These are phyloP conservation scores for Colletotrichum plurivorum DNA, from an alignment of 2,329 filamentous ascomycete genomes.

Conservation along the genomic window DNA sequence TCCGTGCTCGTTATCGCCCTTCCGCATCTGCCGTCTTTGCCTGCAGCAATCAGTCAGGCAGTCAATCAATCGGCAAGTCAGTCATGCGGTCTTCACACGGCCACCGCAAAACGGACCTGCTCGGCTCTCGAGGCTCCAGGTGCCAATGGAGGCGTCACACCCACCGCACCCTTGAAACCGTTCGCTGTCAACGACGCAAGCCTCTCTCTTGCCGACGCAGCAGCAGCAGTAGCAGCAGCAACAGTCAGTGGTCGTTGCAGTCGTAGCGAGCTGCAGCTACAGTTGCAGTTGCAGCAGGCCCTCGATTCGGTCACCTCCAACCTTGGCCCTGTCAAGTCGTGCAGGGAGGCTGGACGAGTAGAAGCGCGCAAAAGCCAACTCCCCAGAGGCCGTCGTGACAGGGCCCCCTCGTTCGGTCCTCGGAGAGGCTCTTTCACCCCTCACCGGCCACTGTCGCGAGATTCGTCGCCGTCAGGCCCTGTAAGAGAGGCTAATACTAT, in stretches of 20 bases:
- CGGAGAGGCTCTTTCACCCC: constrained; percentile 10
- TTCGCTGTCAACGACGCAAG: not conserved
- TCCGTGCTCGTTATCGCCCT: not conserved
- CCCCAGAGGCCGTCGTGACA: constrained; percentile 16
- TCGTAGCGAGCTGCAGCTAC: constrained; percentile 20
- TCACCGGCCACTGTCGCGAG: not conserved
- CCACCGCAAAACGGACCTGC: constrained; percentile 15
- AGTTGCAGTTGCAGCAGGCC: not conserved
- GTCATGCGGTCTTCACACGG: constrained; percentile 3
- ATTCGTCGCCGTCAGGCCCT: too few species aligned
- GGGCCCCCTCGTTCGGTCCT: constrained; percentile 9
- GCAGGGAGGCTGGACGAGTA: constrained; percentile 40
- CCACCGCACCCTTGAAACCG: constrained; percentile 27
- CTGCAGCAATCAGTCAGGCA: not conserved
- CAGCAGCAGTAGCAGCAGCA: constrained; percentile 15
- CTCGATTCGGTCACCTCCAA: not conserved
- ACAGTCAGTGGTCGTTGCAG: too few species aligned
- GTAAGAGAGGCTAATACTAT: too few species aligned
- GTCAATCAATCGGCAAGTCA: not conserved
- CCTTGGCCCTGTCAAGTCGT: constrained; percentile 27
- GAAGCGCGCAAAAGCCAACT: constrained; percentile 34
- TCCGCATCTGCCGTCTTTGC: not conserved
- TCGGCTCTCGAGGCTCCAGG: not conserved
- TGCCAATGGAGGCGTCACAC: constrained; percentile 31
- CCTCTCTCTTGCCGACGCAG: constrained; percentile 27